Evolutionary conservation across 176 grass and related monocot genomes (phyloP).

Genomic region (Pontederia paniculata): DNA sequence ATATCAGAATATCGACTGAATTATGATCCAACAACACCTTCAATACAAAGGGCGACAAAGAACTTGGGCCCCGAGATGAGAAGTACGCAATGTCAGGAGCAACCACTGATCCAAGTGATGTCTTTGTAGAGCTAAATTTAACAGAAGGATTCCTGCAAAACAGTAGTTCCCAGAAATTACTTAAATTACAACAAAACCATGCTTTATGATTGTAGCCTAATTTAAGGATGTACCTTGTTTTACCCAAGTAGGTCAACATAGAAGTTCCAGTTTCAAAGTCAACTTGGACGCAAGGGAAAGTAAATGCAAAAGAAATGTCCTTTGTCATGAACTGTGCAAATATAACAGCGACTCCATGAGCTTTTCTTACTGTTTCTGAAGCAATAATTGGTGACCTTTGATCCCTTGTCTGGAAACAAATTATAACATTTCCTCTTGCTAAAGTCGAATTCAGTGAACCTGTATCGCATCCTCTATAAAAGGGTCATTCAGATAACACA

Average conservation of each 20-base stretch:
- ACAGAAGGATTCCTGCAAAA: slow-evolving; percentile 47
- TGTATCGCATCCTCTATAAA: slow-evolving; percentile 81
- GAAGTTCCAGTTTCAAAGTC: slow-evolving; percentile 78
- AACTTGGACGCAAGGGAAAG: slow-evolving; percentile 81
- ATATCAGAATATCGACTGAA: background rate
- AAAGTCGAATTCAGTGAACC: slow-evolving; percentile 76
- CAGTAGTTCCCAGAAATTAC: background rate
- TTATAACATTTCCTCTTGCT: slow-evolving; percentile 74
- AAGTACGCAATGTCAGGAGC: slow-evolving; percentile 91
- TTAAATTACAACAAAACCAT: background rate
- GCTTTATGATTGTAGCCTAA: background rate
- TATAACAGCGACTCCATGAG: slow-evolving; percentile 60
- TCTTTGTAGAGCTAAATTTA: slow-evolving; percentile 55
- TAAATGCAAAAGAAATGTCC: slow-evolving; percentile 62
- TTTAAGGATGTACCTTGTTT: slow-evolving; percentile 36
- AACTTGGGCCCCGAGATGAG: slow-evolving; percentile 89
- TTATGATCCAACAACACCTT: slow-evolving; percentile 37
- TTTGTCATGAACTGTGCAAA: slow-evolving; percentile 82
- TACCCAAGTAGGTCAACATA: slow-evolving; percentile 60
- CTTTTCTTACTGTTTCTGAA: slow-evolving; percentile 58
- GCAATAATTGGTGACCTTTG: slow-evolving; percentile 67
- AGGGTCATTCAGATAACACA: slow-evolving; percentile 30
- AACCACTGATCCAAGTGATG: slow-evolving; percentile 54
- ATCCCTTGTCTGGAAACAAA: slow-evolving; percentile 82
- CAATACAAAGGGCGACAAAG: slow-evolving; percentile 64